A percentile compares a stretch with the other conserved stretches of the same genome.
These are phyloP conservation scores for Clonostachys chloroleuca DNA, from an alignment of 2,329 filamentous ascomycete genomes.

Conservation along the genomic window DNA sequence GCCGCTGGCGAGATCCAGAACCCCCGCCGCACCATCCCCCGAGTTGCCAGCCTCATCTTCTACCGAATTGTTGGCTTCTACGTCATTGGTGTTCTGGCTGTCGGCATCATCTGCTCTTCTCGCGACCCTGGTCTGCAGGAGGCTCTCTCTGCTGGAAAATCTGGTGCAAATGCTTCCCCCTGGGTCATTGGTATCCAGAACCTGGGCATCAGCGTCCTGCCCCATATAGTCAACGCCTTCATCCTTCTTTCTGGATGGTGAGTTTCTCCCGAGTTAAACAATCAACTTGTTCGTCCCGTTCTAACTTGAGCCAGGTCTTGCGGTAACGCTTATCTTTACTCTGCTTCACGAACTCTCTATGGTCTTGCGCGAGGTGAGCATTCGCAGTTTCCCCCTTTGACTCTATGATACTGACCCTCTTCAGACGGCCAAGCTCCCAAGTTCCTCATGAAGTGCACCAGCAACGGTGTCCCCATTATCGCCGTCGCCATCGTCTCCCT, in stretches of 20 bases:
- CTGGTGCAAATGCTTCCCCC: conserved; percentile 52
- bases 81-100: conserved; percentile 57
- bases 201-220: conserved; percentile 43
- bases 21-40: conserved; percentile 60
- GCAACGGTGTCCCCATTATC: conserved; percentile 53
- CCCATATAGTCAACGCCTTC: conserved; percentile 53
- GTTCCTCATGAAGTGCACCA: conserved; percentile 52
- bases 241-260: conserved; percentile 44
- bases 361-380: conserved; percentile 31
- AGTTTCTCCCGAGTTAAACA: conserved; percentile 9
- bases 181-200: conserved; percentile 58
- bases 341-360: conserved; percentile 38
- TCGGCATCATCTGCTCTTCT: conserved; percentile 49
- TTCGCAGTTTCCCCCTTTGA: no score
- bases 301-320: conserved; percentile 43
- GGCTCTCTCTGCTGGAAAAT: conserved; percentile 37
- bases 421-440: conserved; percentile 36
- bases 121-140: conserved; percentile 35
- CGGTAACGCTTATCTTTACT: conserved; percentile 44
- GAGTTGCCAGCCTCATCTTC: conserved; percentile 69
- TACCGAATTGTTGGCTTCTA: conserved; percentile 70
- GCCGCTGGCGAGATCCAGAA: conserved; percentile 57
- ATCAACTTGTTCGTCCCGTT: no score
- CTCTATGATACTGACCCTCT: no score
- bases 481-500: conserved; percentile 41